Evolutionary conservation across 23 red algal genomes (phyloP), one percentile per base, ranked within the genome.

Genomic region (Agarophyton chilense): DNA sequence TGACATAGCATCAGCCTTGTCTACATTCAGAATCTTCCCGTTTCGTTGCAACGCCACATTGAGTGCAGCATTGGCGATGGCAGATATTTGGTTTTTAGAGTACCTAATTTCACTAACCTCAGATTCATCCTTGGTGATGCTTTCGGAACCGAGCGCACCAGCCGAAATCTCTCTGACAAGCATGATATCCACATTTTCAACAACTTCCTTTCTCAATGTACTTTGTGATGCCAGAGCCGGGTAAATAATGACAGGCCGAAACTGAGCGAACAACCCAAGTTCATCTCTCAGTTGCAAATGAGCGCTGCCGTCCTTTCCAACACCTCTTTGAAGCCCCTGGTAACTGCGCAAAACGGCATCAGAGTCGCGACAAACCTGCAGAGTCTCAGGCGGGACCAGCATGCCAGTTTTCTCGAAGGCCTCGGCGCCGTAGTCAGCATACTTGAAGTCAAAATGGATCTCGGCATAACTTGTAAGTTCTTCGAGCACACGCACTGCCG

Each of bases 221-320:
- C 68, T 81, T 60, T 60, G 57, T 24, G 64, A 55, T 24, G 83
- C 75, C 81, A 97, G 63, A 26, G 79, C 82, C 49, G 84, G 79
- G n/a, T 85, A 93, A 43, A 97, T 88, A 28, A 82, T 81, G 10
- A 90, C 91, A 12, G 95, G 95, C 33, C 90, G 80, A 55, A 94
- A 89, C 79, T 97, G 95, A n/a, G 89, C 95, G 87, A 94, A 97
- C 71, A 97, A 77, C 40, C 91, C 86, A 40, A 97, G 91, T 24
- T 88, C 63, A 67, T 77, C 80, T 24, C 89, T 16, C 36, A 97
- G 84, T 44, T 81, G 74, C 41, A 68, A 45, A 81, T 95, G 92
- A n/a, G 92, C 92, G 29, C 53, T 71, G 8, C 73, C 89, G 52
- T 92, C 75, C 26, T 66, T 60, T 34, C 78, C 89, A 24, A 65